A percentile compares a stretch with the other conserved stretches of the same genome.
phyloP scores from a whole-genome alignment of 2,329 filamentous ascomycete species.

The Nannizziopsis arthrosporioides region DNA sequence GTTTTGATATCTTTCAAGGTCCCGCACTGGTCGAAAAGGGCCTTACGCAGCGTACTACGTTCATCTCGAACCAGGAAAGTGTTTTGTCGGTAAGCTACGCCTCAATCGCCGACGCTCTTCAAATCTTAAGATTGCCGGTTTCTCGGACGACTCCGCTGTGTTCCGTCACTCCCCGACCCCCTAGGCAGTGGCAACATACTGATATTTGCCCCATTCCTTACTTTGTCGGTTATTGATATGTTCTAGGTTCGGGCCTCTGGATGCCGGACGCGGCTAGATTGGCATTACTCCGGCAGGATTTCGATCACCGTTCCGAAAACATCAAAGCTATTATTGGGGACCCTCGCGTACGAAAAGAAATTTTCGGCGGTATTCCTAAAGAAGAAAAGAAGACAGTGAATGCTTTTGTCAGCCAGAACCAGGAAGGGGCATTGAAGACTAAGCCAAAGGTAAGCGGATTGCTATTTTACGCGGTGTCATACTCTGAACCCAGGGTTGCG shows the following conservation, averaged over 20 bases:
- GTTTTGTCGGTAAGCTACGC: constrained; percentile 54
- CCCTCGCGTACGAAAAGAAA: constrained; percentile 49
- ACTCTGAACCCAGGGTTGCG: background rate
- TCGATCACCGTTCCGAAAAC: constrained; percentile 59
- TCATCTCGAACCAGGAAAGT: constrained; percentile 60
- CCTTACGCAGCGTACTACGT: constrained; percentile 83
- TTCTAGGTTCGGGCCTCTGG: constrained; percentile 65
- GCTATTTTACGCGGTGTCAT: constrained; percentile 2
- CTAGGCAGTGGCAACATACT: no score
- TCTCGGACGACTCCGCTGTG: no score
- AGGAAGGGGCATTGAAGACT: constrained; percentile 66
- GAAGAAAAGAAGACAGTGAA: constrained; percentile 51
- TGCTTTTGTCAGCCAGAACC: constrained; percentile 60
- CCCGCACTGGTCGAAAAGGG: constrained; percentile 74
- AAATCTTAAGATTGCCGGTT: no score
- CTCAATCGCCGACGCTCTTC: background rate
- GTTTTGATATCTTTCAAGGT: constrained; percentile 37
- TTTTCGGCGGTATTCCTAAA: constrained; percentile 47
- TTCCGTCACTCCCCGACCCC: no score
- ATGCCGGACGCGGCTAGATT: constrained; percentile 59
- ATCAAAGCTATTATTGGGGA: constrained; percentile 58
- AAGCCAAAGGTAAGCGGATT: constrained; percentile 59
- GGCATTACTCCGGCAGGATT: constrained; percentile 55
- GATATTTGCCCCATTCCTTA: no score
- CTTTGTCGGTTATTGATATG: background rate